Base-by-base conservation (phyloP, 2,329 filamentous ascomycete species). In the Fusarium begoniae region DNA sequence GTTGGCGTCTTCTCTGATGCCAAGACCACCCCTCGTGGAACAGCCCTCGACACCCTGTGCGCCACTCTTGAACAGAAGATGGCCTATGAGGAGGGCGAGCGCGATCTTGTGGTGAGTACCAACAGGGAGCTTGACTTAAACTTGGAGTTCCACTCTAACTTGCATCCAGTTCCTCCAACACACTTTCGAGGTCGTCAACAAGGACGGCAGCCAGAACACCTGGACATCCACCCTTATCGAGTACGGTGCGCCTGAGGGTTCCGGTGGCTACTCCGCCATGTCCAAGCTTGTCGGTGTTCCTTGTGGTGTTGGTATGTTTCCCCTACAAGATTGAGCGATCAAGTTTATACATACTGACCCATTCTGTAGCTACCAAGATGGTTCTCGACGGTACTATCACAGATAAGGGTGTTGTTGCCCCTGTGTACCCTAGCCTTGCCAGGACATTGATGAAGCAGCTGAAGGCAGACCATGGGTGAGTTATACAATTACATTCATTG, bases 221-320 rank as follows among this genome's bases (percentile, higher is more conserved):
- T 88, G 92, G 73, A 95, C 93, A 30, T 94, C 92, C 47, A 98
- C 95, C 3, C 89, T 98, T 22, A 88, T 87, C 80, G 94, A 97
- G 81, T 96, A 97, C 83, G 95, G 94, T 81, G 91, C 91, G 79
- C 92, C 93, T 66, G 88, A 90, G 75, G 93, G 93, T 40, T 92
- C 93, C 61, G 88, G 90, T 76, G 93, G 93, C 41, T 97, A 96
- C 86, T 92, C 89, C 8, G 90, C 93, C 76, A 97, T 98, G 94
- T 94, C 93, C 51, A 93, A 91, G 83, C 84, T 94, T 48, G 94
- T 97, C 63, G 94, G 94, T 80, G 87, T 95, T 9, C 93, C 93
- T 10, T 85, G 84, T 67, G 84, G 81, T 56, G 83, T 85, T 18
- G 67, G 67, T 70, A 70, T 13, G 67, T 70, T 41, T n/a, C 6